phyloP scores from a whole-genome alignment of 192 early-diverging fungal genomes.

The Coemansia sp. region DNA sequence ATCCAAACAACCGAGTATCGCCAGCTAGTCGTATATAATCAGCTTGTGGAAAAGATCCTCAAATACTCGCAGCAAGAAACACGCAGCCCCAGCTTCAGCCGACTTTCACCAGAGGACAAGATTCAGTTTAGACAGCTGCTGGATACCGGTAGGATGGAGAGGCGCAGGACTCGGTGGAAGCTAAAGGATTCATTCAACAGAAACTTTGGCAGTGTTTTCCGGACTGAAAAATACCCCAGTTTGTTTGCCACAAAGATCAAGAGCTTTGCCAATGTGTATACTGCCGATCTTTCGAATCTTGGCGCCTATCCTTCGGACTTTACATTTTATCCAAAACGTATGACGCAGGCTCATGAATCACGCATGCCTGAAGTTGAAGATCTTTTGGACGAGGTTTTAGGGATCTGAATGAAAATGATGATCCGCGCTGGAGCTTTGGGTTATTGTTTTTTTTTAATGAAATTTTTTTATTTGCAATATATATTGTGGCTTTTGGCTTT shows the following conservation, averaged over 20 bases:
- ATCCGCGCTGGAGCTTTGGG: no score
- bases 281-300: conserved; percentile 54
- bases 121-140: conserved; percentile 40
- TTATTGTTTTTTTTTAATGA: not conserved
- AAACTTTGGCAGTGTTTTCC: conserved; percentile 60
- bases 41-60: conserved; percentile 55
- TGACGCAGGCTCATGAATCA: conserved; percentile 55
- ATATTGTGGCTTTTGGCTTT: no score
- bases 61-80: conserved; percentile 55
- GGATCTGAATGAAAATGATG: not conserved
- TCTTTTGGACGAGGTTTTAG: conserved; percentile 29
- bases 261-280: conserved; percentile 52
- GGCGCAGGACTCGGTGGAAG: conserved; percentile 40
- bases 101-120: conserved; percentile 17
- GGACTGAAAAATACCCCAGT: conserved; percentile 58
- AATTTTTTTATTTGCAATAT: not conserved
- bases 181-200: conserved; percentile 54
- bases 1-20: conserved; percentile 52
- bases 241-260: conserved; percentile 60
- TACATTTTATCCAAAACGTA: conserved; percentile 59
- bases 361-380: conserved; percentile 47
- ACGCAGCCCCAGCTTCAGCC: conserved; percentile 18
- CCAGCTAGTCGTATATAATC: conserved; percentile 51
- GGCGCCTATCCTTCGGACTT: conserved; percentile 56
- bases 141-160: conserved; percentile 50